Evolutionary conservation across 352 stramenopile genomes (phyloP), one percentile per base, ranked within the genome.

Genomic region (Salisapilia sapeloensis): DNA sequence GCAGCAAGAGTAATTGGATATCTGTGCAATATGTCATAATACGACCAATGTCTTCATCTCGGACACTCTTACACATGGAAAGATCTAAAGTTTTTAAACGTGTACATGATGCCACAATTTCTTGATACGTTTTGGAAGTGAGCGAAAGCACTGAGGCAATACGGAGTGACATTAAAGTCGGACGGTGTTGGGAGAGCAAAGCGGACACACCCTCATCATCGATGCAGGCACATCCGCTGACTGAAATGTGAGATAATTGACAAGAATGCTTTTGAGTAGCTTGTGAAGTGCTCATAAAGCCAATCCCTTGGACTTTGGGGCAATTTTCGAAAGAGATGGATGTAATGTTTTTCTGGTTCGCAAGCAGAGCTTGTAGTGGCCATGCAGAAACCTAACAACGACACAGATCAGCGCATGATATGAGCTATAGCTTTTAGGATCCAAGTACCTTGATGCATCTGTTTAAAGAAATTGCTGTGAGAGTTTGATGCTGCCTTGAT

Each of bases 51-150:
- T 79, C 54, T 7, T 29, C 23, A 33, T 90, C 75, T 5, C 55
- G 49, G 10, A 93, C 35, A 8, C 48, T 57, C 17, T 63, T 57
- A 45, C 79, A 93, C 45, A 92, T 67, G 22, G 52, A 69, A 16
- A 94, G 35, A 35, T 81, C 61, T 10, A 96, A 60, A 1, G 56
- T 50, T 16, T 46, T 46, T 2, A 95, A 50, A 11, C 50, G 38
- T 1, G 24, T n/a, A 35, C 61, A 78, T 14, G 42, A 43, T 0
- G 65, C 44, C n/a, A n/a, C n/a, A 39, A 94, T 66, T 2, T 56
- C 60, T 17, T 55, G 32, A 29, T 92, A 94, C 2, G 63, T 57
- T 4, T 33, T 38, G 16, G 62, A 56, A 7, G 46, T 62, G 12
- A 91, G 37, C 4, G 55, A 42, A 15, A 63, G 38, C 16, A 93